Evolutionary conservation across 2,329 filamentous ascomycete genomes (phyloP).

Genomic region (Pseudogymnoascus sp.): DNA sequence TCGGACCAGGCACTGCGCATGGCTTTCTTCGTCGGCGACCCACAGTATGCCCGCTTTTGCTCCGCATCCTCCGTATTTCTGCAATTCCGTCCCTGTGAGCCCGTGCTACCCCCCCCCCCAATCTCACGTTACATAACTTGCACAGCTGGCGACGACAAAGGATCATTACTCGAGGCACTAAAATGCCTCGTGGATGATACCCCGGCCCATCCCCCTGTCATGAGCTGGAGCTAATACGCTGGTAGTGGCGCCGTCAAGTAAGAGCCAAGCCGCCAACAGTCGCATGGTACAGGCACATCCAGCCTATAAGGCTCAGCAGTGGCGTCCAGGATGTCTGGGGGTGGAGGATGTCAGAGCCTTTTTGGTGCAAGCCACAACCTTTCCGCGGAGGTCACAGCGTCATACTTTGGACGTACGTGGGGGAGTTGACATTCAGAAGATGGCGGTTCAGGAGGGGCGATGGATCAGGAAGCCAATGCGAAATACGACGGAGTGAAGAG

Average conservation of each 20-base stretch:
- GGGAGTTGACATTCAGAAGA: conserved; percentile 1
- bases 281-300: not conserved
- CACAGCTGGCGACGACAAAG: not conserved
- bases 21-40: not conserved
- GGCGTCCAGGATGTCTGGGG: not conserved
- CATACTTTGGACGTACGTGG: not conserved
- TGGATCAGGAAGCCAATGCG: not conserved
- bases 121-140: not conserved
- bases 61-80: not conserved
- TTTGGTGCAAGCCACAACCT: not conserved
- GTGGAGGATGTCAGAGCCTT: conserved; percentile 2
- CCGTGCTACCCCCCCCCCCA: not conserved
- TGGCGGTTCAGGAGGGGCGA: not conserved
- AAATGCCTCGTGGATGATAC: not conserved
- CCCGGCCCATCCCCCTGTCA: not conserved
- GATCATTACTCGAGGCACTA: not conserved
- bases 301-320: not conserved
- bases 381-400: not conserved
- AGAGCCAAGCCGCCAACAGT: not conserved
- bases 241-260: not conserved
- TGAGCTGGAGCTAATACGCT: not conserved
- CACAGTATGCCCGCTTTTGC: not conserved
- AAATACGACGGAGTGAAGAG: not conserved
- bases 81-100: not conserved
- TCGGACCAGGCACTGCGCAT: not conserved